A percentile compares a stretch with the other conserved stretches of the same genome.
Evolutionary conservation across 2,329 filamentous ascomycete genomes (phyloP).

Genomic region (Blumeria graminis): DNA sequence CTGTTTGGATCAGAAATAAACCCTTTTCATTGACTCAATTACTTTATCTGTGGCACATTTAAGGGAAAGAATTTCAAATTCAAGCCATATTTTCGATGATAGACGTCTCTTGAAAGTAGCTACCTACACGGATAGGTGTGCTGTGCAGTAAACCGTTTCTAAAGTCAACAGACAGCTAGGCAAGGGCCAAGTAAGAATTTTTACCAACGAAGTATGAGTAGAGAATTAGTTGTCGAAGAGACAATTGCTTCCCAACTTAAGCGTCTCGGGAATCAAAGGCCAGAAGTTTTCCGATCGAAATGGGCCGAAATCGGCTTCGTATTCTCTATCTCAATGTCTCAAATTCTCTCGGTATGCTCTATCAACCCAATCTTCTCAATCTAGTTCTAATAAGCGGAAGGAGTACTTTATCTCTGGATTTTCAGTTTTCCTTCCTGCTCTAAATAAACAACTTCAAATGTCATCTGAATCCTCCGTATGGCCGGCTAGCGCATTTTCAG

Average conservation of each 20-base stretch:
- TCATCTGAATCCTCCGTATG: conserved; percentile 34
- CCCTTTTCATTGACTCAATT: background rate
- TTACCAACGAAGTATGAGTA: background rate
- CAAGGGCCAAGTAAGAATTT: background rate
- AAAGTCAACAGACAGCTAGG: too few relatives aligned
- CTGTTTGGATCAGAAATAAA: background rate
- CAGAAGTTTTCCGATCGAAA: conserved; percentile 24
- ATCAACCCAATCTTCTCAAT: too few relatives aligned
- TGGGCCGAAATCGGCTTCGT: conserved; percentile 33
- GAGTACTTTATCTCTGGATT: conserved; percentile 55
- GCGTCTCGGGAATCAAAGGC: conserved; percentile 30
- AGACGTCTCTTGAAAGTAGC: background rate
- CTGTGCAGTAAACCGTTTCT: background rate
- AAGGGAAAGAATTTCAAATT: background rate
- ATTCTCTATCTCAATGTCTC: conserved; percentile 33
- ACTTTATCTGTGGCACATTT: background rate
- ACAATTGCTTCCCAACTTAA: conserved; percentile 20
- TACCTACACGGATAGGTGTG: background rate
- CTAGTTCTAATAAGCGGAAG: conserved; percentile 11
- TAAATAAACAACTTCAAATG: conserved; percentile 38
- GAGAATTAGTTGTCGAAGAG: conserved; percentile 8
- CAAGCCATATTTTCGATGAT: background rate
- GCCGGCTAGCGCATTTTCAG: conserved; percentile 36
- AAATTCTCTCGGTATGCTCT: conserved; percentile 25
- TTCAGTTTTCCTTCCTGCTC: conserved; percentile 42